These are phyloP conservation scores for Berberis vulgaris DNA, from an alignment of 164 flowering plant species.

Conservation along the genomic window DNA sequence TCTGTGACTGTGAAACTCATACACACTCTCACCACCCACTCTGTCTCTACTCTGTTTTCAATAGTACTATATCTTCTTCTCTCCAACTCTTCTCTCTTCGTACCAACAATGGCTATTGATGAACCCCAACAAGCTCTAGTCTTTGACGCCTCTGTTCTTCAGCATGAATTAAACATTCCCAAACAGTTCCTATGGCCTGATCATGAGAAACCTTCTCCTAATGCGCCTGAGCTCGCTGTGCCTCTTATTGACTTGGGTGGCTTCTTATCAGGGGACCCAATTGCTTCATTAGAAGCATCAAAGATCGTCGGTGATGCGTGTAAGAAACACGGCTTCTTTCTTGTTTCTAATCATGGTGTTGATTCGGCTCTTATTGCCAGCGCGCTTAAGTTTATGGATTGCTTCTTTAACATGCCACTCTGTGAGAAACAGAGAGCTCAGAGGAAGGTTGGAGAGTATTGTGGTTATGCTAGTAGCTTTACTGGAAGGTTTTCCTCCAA, in stretches of 20 bases:
- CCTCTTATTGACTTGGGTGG: slow-evolving; percentile 54
- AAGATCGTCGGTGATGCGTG: slow-evolving; percentile 43
- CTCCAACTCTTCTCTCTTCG: not conserved
- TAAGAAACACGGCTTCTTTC: slow-evolving; percentile 61
- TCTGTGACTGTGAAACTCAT: not conserved
- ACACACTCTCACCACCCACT: not conserved
- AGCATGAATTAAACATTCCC: slow-evolving; percentile 40
- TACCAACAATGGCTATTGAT: not conserved
- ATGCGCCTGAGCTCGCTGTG: slow-evolving; percentile 36
- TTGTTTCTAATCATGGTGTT: slow-evolving; percentile 68
- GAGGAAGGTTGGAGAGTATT: slow-evolving; percentile 61
- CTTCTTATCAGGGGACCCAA: slow-evolving; percentile 45
- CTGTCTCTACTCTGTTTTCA: not conserved
- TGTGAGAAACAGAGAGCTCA: slow-evolving; percentile 52
- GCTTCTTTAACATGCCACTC: slow-evolving; percentile 47
- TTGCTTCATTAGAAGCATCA: slow-evolving; percentile 23
- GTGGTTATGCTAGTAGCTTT: slow-evolving; percentile 88
- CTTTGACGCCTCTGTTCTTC: slow-evolving; percentile 47
- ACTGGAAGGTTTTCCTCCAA: slow-evolving; percentile 70
- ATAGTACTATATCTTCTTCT: not conserved
- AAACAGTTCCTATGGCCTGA: slow-evolving; percentile 77
- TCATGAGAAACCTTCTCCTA: slow-evolving; percentile 39
- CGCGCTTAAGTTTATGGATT: slow-evolving; percentile 32
- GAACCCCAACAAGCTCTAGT: slow-evolving; percentile 22
- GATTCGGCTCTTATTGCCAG: slow-evolving; percentile 32